These are phyloP conservation scores for Haplosporangium gracile DNA, from an alignment of 192 early-diverging fungal species.

Conservation along the genomic window DNA sequence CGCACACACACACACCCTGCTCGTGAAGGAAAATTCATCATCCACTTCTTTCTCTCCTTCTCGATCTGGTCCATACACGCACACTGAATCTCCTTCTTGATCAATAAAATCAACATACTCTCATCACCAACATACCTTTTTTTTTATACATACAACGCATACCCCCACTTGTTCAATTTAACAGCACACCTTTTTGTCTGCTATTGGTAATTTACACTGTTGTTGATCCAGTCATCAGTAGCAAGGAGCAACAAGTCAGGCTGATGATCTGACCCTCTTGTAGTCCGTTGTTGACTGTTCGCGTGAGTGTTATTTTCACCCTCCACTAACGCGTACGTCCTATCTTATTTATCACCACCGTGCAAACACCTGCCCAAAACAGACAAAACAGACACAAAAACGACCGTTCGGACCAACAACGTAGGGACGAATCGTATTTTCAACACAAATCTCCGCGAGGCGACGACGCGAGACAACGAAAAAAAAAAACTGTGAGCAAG, in stretches of 20 bases:
- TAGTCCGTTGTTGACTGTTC: not conserved
- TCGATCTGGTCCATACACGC: not conserved
- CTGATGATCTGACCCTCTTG: not conserved
- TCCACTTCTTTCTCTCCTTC: not conserved
- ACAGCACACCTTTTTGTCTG: not conserved
- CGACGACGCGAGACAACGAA: too few species aligned
- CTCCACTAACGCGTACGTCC: not conserved
- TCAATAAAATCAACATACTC: not conserved
- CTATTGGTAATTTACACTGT: not conserved
- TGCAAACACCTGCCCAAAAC: not conserved
- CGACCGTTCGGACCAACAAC: too few species aligned
- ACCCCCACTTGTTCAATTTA: too few species aligned
- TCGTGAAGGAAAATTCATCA: not conserved
- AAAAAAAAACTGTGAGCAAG: too few species aligned
- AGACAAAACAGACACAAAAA: too few species aligned
- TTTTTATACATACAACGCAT: too few species aligned
- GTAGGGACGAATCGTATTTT: too few species aligned
- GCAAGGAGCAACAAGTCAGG: not conserved
- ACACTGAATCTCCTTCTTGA: not conserved
- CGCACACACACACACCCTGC: not conserved
- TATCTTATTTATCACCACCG: not conserved
- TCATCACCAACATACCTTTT: not conserved
- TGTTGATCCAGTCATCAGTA: not conserved
- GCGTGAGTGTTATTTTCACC: too few species aligned
- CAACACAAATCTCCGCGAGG: too few species aligned